These are phyloP conservation scores for Avena atlantica DNA, from an alignment of 176 grass and related monocot species.

Conservation along the genomic window DNA sequence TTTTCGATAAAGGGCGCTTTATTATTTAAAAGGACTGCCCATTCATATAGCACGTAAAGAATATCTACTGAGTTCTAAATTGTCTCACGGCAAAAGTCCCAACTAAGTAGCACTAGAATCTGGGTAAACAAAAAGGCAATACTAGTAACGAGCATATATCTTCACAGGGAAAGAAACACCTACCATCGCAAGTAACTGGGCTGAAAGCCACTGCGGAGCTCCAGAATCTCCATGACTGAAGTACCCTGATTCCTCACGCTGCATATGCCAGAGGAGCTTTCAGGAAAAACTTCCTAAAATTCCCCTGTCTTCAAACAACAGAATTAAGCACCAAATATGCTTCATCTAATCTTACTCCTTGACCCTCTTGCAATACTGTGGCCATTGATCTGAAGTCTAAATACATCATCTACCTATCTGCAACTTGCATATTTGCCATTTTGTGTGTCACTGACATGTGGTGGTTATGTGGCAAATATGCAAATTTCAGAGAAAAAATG, in stretches of 20 bases:
- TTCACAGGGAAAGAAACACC: conserved; percentile 35
- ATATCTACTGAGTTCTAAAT: background rate
- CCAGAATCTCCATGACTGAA: conserved; percentile 26
- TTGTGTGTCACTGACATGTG: no score
- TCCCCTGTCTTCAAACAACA: background rate
- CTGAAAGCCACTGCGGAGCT: conserved; percentile 61
- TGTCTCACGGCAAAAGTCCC: background rate
- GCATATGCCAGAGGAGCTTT: conserved; percentile 13
- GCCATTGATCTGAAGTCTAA: conserved; percentile 16
- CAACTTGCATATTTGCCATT: no score
- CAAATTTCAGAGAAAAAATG: no score
- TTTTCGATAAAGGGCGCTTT: no score
- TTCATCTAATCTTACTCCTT: background rate
- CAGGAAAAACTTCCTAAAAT: background rate
- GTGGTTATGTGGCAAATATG: no score
- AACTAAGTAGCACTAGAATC: conserved; percentile 26
- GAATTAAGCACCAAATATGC: background rate
- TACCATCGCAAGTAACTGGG: conserved; percentile 74
- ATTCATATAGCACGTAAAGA: background rate
- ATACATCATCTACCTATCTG: background rate
- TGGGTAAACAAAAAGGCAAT: background rate
- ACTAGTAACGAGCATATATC: background rate
- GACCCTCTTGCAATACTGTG: background rate
- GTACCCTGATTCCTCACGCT: conserved; percentile 47
- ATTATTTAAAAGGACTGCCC: no score